phyloP scores from a whole-genome alignment of 805 yeast species.

The Yamadazyma philogaea region DNA sequence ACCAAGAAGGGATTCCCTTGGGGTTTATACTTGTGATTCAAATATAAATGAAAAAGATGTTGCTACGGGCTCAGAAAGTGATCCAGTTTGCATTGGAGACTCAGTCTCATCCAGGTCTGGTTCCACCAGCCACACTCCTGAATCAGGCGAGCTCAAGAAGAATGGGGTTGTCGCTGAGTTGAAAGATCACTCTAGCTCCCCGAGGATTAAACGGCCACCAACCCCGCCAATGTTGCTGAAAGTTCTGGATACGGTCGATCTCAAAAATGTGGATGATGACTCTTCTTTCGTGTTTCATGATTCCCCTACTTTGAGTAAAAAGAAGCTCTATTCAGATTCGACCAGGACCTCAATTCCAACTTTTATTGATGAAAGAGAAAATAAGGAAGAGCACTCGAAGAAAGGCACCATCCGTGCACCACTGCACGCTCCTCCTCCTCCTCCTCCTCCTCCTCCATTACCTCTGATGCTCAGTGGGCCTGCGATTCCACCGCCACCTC shows the following conservation, averaged over 20 bases:
- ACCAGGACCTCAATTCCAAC: neutral
- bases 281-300: neutral
- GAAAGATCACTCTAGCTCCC: neutral
- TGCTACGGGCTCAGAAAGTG: neutral
- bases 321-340: neutral
- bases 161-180: constrained; percentile 5
- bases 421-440: constrained; percentile 20
- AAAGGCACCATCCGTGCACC: neutral
- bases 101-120: neutral
- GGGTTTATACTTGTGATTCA: neutral
- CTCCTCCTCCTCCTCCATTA: constrained; percentile 6
- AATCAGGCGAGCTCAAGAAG: constrained; percentile 2
- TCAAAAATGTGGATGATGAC: constrained; percentile 2
- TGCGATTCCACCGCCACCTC: constrained; percentile 26
- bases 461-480: constrained; percentile 4
- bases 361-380: neutral
- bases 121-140: neutral
- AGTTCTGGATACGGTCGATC: neutral
- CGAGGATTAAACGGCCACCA: constrained; percentile 2
- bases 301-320: neutral
- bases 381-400: neutral
- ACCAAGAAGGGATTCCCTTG: neutral
- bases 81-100: constrained; percentile 6
- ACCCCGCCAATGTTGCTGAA: constrained; percentile 10
- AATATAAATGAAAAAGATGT: neutral